Conservation (phyloP, 2,329 filamentous ascomycete species). For the Exophiala bonariae region DNA sequence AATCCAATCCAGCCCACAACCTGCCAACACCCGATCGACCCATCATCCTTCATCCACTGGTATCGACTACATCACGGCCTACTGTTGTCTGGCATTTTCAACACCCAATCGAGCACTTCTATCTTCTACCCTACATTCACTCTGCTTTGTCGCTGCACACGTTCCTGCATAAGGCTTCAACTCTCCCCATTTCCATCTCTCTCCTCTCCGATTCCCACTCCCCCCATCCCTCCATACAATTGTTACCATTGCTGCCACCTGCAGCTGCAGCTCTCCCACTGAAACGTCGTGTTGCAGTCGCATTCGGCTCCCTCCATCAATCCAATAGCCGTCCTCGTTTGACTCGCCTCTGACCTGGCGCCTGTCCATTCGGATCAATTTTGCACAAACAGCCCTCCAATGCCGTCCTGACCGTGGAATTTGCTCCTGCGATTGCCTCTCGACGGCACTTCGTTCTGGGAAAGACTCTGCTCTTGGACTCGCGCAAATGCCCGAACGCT, state of each 20-base stretch:
- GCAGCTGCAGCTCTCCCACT: slow-evolving; percentile 7
- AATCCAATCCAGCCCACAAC: too few species aligned
- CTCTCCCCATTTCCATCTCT: background rate
- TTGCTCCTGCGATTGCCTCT: too few species aligned
- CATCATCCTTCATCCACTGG: too few species aligned
- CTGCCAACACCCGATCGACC: too few species aligned
- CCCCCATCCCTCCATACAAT: background rate
- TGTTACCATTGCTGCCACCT: too few species aligned
- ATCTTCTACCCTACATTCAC: background rate
- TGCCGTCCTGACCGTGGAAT: slow-evolving; percentile 1
- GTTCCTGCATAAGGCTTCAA: slow-evolving; percentile 22
- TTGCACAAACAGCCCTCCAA: background rate
- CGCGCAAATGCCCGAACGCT: slow-evolving; percentile 20
- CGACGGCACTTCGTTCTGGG: too few species aligned
- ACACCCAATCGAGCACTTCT: too few species aligned
- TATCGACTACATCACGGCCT: too few species aligned
- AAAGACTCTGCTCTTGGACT: slow-evolving; percentile 1
- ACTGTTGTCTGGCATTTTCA: too few species aligned
- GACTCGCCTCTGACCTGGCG: background rate
- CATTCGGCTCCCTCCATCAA: background rate
- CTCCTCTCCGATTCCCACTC: background rate
- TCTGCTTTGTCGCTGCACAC: slow-evolving; percentile 7
- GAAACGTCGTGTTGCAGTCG: slow-evolving; percentile 5
- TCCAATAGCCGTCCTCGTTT: background rate
- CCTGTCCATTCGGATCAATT: background rate